A percentile compares a stretch with the other conserved stretches of the same genome.
These are phyloP conservation scores for Lasiosphaeris hirsuta DNA, from an alignment of 495 filamentous ascomycete species.

Conservation along the genomic window DNA sequence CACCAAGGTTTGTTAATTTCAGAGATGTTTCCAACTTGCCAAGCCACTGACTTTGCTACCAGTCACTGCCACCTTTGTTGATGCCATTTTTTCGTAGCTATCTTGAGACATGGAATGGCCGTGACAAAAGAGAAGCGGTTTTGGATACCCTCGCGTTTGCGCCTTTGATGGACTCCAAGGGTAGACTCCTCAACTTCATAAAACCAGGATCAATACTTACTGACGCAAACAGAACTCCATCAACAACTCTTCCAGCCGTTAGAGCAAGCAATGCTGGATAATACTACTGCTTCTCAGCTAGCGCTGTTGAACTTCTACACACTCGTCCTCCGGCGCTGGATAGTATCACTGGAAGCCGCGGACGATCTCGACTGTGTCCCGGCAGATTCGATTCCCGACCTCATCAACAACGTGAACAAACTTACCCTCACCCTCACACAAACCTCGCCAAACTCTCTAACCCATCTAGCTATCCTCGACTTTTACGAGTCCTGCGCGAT, in stretches of 20 bases:
- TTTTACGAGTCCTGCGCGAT: slow-evolving; percentile 63
- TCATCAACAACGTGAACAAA: slow-evolving; percentile 58
- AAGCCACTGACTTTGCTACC: slow-evolving; percentile 10
- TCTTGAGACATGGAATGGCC: slow-evolving; percentile 66
- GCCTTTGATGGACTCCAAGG: slow-evolving; percentile 57
- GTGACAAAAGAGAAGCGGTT: slow-evolving; percentile 54
- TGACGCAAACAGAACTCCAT: slow-evolving; percentile 46
- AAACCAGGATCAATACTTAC: background rate
- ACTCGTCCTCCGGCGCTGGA: slow-evolving; percentile 67
- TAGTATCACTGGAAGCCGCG: slow-evolving; percentile 38
- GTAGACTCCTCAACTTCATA: slow-evolving; percentile 28
- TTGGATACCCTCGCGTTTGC: slow-evolving; percentile 63
- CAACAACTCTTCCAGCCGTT: slow-evolving; percentile 50
- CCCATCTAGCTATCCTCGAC: slow-evolving; percentile 55
- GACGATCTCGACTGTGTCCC: slow-evolving; percentile 24
- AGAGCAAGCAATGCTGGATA: slow-evolving; percentile 57
- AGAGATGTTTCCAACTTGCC: too few relatives aligned
- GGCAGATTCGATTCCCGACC: slow-evolving; percentile 37
- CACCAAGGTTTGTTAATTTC: slow-evolving; percentile 56
- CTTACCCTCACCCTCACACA: slow-evolving; percentile 61
- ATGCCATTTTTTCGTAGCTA: slow-evolving; percentile 61
- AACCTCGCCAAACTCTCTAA: slow-evolving; percentile 37
- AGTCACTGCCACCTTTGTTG: slow-evolving; percentile 61
- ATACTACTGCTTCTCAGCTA: slow-evolving; percentile 46
- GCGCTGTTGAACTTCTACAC: slow-evolving; percentile 68